phyloP scores from a whole-genome alignment of 2,329 filamentous ascomycete species.

The Rhytidhysteron rufulum region DNA sequence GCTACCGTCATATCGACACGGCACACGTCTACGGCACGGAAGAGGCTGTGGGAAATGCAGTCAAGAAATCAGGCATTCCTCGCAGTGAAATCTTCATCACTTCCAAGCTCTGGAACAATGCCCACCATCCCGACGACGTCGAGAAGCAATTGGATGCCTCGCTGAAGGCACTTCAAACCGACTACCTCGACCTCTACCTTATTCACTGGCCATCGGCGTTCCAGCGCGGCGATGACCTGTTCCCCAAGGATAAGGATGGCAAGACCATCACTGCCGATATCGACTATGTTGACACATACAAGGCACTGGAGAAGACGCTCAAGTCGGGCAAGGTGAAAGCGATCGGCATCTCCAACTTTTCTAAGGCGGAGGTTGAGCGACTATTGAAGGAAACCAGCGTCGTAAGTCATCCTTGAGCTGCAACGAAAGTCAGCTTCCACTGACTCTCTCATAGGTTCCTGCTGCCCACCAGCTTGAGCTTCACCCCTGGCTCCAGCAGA shows the following conservation, averaged over 20 bases:
- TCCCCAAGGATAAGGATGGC: slow-evolving; percentile 51
- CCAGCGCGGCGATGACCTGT: slow-evolving; percentile 42
- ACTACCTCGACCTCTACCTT: slow-evolving; percentile 15
- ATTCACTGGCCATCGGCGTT: slow-evolving; percentile 59
- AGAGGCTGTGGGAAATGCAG: slow-evolving; percentile 61
- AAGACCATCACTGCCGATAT: slow-evolving; percentile 41
- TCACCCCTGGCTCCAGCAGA: slow-evolving; percentile 53
- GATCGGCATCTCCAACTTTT: slow-evolving; percentile 54
- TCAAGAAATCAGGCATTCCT: slow-evolving; percentile 54
- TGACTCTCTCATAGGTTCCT: slow-evolving; percentile 26
- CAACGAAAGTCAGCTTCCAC: too few relatives aligned
- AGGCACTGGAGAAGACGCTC: slow-evolving; percentile 46
- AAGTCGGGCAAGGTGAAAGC: slow-evolving; percentile 23
- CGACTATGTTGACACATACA: slow-evolving; percentile 52
- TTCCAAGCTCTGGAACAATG: slow-evolving; percentile 66
- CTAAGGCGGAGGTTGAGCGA: slow-evolving; percentile 45
- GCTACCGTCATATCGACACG: slow-evolving; percentile 56
- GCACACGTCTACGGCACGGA: slow-evolving; percentile 54
- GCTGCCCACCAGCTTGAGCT: slow-evolving; percentile 51
- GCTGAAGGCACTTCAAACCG: slow-evolving; percentile 33
- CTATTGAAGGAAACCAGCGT: slow-evolving; percentile 43
- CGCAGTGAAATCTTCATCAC: slow-evolving; percentile 60
- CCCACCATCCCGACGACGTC: slow-evolving; percentile 40
- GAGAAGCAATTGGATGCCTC: slow-evolving; percentile 39
- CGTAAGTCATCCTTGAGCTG: slow-evolving; percentile 4